Percentiles rank a stretch among this genome's conserved stretches.
Evolutionary conservation across 495 filamentous ascomycete species (phyloP).

Genomic region (Hypoxylon crocopeplum): DNA sequence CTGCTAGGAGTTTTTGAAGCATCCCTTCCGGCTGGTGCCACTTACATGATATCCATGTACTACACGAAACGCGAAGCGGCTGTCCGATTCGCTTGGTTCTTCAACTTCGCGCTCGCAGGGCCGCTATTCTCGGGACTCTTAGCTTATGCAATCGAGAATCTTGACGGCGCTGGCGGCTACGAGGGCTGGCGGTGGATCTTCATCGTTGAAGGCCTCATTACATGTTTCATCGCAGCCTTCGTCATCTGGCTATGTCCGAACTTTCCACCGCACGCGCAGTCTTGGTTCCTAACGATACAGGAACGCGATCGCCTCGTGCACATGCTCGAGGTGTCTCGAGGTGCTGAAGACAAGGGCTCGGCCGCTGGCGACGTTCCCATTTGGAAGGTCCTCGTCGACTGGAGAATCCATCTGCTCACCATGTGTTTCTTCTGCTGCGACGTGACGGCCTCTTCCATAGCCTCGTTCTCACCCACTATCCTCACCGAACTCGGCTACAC

Average conservation of each 20-base stretch:
- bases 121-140: constrained; percentile 60
- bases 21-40: constrained; percentile 36
- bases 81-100: constrained; percentile 38
- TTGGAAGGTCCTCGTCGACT: constrained; percentile 28
- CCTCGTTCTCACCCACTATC: constrained; percentile 35
- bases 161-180: constrained; percentile 67
- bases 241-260: constrained; percentile 77
- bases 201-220: constrained; percentile 68
- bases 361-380: constrained; percentile 25
- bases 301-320: constrained; percentile 70
- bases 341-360: constrained; percentile 21
- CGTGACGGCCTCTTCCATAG: constrained; percentile 28
- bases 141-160: constrained; percentile 66
- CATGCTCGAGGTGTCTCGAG: constrained; percentile 54
- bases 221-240: constrained; percentile 66
- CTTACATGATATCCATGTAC: constrained; percentile 40
- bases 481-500: constrained; percentile 28
- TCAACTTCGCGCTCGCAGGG: constrained; percentile 37
- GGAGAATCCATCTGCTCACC: constrained; percentile 35
- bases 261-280: constrained; percentile 71
- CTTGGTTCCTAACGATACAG: constrained; percentile 63
- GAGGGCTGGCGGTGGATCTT: constrained; percentile 78
- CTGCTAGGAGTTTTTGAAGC: constrained; percentile 33
- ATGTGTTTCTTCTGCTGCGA: constrained; percentile 37
- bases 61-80: constrained; percentile 37